These are phyloP conservation scores for Pythium chondricola DNA, from an alignment of 352 stramenopile species.

Conservation along the genomic window DNA sequence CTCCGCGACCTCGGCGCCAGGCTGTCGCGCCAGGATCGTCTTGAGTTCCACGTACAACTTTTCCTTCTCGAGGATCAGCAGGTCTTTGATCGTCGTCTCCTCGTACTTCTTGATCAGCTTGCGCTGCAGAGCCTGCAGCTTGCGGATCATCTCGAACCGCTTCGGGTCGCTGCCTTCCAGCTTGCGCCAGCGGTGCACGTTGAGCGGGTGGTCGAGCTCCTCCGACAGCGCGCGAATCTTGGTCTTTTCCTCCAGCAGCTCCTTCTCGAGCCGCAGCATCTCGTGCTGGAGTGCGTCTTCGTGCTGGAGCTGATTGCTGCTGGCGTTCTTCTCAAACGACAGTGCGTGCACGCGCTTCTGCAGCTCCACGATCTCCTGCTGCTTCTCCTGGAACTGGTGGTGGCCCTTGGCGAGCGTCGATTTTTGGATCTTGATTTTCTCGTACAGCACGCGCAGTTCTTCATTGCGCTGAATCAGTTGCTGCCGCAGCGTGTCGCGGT, in stretches of 20 bases:
- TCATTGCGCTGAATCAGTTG: slow-evolving; percentile 87
- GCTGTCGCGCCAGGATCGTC: slow-evolving; percentile 81
- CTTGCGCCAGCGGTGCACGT: slow-evolving; percentile 89
- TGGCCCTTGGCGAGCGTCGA: slow-evolving; percentile 80
- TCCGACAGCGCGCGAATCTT: slow-evolving; percentile 87
- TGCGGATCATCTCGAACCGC: slow-evolving; percentile 83
- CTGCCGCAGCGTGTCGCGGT: slow-evolving; percentile 77
- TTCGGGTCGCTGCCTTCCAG: slow-evolving; percentile 87
- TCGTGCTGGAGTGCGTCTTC: slow-evolving; percentile 55
- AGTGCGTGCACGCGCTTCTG: slow-evolving; percentile 55
- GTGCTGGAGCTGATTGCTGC: slow-evolving; percentile 53
- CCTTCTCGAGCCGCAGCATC: slow-evolving; percentile 59
- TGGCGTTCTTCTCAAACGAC: slow-evolving; percentile 51
- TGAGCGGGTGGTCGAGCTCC: slow-evolving; percentile 88
- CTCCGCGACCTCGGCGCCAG: slow-evolving; percentile 81
- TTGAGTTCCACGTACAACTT: slow-evolving; percentile 92
- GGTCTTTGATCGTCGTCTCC: slow-evolving; percentile 55
- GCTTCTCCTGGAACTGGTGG: slow-evolving; percentile 62
- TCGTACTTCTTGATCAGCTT: slow-evolving; percentile 82
- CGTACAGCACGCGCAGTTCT: slow-evolving; percentile 84
- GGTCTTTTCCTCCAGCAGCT: slow-evolving; percentile 74
- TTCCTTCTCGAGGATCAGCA: slow-evolving; percentile 84
- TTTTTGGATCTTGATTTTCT: slow-evolving; percentile 91
- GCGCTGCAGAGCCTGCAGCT: slow-evolving; percentile 84
- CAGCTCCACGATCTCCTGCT: slow-evolving; percentile 45